A percentile compares a stretch with the other conserved stretches of the same genome.
Evolutionary conservation across 1,139 yeast species (phyloP).

Genomic region (Pneumocystis canis): DNA sequence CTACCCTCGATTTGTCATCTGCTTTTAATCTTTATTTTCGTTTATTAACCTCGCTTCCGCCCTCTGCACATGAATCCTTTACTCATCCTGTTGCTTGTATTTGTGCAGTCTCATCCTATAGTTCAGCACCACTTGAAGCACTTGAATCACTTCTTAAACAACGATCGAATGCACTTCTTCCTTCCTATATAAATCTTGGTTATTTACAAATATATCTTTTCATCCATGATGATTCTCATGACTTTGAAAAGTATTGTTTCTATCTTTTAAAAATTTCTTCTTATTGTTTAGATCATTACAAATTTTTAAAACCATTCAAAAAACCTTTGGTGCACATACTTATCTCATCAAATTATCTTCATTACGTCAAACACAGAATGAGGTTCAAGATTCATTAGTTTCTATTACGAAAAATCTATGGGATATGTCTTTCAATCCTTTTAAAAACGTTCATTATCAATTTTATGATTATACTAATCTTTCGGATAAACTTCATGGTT

Average conservation of each 20-base stretch:
- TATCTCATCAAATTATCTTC: constrained; percentile 4
- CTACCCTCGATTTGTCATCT: background rate
- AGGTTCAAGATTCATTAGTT: background rate
- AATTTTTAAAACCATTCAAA: constrained; percentile 25
- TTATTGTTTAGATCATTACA: constrained; percentile 16
- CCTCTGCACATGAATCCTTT: constrained; percentile 75
- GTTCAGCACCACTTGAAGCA: constrained; percentile 36
- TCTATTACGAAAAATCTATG: background rate
- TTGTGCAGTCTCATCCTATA: constrained; percentile 41
- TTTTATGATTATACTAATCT: background rate
- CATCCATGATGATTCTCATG: constrained; percentile 25
- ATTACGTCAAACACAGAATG: background rate
- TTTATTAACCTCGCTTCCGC: constrained; percentile 43
- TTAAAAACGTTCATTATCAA: background rate
- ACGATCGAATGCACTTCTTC: constrained; percentile 22
- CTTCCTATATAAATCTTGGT: constrained; percentile 26
- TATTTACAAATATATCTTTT: constrained; percentile 27
- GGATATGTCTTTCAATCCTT: background rate
- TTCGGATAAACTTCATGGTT: constrained; percentile 1
- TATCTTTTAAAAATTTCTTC: background rate
- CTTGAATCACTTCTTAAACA: constrained; percentile 27
- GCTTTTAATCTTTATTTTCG: constrained; percentile 34
- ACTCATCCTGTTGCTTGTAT: constrained; percentile 79
- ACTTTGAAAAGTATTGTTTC: constrained; percentile 17
- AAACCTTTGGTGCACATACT: constrained; percentile 22